These are phyloP conservation scores for Saccharomycopsis olivae DNA, from an alignment of 805 yeast species.

Conservation along the genomic window DNA sequence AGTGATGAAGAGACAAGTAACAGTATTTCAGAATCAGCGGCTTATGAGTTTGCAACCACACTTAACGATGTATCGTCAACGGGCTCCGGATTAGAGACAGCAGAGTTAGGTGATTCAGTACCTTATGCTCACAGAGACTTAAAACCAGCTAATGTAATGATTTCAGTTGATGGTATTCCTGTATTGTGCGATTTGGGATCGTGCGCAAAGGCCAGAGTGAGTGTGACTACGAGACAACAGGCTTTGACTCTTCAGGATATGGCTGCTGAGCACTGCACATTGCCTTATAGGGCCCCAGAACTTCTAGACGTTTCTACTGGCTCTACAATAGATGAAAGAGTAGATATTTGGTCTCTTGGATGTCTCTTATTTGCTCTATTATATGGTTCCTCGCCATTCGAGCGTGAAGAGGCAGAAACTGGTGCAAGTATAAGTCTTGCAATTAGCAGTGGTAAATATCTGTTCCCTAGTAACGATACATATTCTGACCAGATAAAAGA, in stretches of 20 bases:
- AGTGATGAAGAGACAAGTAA: slow-evolving; percentile 13
- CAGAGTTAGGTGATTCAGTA: slow-evolving; percentile 44
- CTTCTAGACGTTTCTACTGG: slow-evolving; percentile 66
- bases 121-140: slow-evolving; percentile 82
- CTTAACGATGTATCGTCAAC: slow-evolving; percentile 19
- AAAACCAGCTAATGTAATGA: slow-evolving; percentile 84
- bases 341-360: slow-evolving; percentile 90
- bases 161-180: slow-evolving; percentile 62
- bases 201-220: slow-evolving; percentile 50
- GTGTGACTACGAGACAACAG: slow-evolving; percentile 48
- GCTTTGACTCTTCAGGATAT: slow-evolving; percentile 71
- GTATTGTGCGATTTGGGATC: slow-evolving; percentile 82
- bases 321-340: slow-evolving; percentile 53
- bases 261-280: slow-evolving; percentile 76
- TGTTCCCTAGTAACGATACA: slow-evolving; percentile 23
- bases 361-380: slow-evolving; percentile 70
- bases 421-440: slow-evolving; percentile 80
- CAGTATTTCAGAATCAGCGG: not conserved
- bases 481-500: slow-evolving; percentile 48
- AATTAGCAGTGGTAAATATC: slow-evolving; percentile 54
- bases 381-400: slow-evolving; percentile 80
- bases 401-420: slow-evolving; percentile 63
- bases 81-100: slow-evolving; percentile 19
- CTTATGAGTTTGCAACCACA: slow-evolving; percentile 21
- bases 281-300: slow-evolving; percentile 89